A percentile compares a stretch with the other conserved stretches of the same genome.
Evolutionary conservation across 495 filamentous ascomycete species (phyloP).

Genomic region (Aspergillus nidulans): DNA sequence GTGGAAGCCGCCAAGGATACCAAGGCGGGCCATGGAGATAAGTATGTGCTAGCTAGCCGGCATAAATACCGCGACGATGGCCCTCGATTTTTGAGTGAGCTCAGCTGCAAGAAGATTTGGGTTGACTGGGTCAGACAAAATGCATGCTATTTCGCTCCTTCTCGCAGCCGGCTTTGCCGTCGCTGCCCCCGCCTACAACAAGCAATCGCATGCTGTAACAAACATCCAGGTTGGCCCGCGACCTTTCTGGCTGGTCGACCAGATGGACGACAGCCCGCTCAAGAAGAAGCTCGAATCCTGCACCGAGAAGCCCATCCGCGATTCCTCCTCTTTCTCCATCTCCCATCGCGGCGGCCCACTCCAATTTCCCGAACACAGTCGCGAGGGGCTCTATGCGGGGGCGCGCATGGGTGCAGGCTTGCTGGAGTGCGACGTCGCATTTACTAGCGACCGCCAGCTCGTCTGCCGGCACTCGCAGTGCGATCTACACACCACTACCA

Average conservation of each 20-base stretch:
- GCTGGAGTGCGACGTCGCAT: conserved; percentile 60
- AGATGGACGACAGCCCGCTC: conserved; percentile 54
- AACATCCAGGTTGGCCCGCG: conserved; percentile 51
- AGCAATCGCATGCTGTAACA: neutral
- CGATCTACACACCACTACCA: conserved; percentile 61
- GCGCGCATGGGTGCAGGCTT: conserved; percentile 60
- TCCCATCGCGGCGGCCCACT: conserved; percentile 56
- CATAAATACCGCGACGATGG: conserved; percentile 3
- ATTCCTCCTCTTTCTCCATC: conserved; percentile 45
- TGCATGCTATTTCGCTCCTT: conserved; percentile 15
- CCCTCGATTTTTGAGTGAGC: neutral
- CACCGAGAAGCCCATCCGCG: conserved; percentile 38
- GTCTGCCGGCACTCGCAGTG: conserved; percentile 62
- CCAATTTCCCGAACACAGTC: conserved; percentile 58
- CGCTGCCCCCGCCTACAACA: conserved; percentile 13
- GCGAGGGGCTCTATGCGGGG: conserved; percentile 48
- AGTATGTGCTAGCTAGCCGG: neutral
- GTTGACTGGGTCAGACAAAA: neutral
- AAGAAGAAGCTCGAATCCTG: conserved; percentile 53
- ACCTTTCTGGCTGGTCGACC: conserved; percentile 54
- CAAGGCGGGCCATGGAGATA: neutral
- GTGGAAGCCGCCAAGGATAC: conserved; percentile 4
- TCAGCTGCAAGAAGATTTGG: neutral
- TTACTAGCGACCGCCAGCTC: conserved; percentile 55
- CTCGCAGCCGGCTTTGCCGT: conserved; percentile 13